Base-by-base conservation (phyloP, 2,329 filamentous ascomycete genomes). In the Aspergillus eucalypticola region DNA sequence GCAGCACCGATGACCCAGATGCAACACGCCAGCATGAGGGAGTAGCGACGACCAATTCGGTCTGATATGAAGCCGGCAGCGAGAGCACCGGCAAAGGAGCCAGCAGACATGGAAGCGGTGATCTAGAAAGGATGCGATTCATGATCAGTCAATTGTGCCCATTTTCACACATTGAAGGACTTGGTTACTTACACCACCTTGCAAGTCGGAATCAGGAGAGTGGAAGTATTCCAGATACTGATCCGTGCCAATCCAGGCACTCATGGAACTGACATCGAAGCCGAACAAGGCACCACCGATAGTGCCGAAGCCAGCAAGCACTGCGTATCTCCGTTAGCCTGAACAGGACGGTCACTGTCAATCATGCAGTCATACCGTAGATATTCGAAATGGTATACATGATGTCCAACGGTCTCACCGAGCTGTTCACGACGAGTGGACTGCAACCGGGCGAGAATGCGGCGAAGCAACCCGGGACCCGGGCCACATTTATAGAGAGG, bases 41-140 rank as follows among this genome's bases (percentile, higher is more conserved):
- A 75, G 13, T 70, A 75, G 55, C 82, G 71, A 56, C 76, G 75
- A 32, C 76, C 76, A 11, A 75, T 64, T 19, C 59, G 56, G 57
- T 78, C 76, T 1, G 75, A 76, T 23, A 77, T 53, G 4, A 66
- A 71, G 17, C 74, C 76, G n/a, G 75, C 74, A 23, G 62, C 66
- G 13, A 77, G 74, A 44, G 88, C 84, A 62, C 87, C 88, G 23
- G 88, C 73, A 78, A 86, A 90, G 0, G 88, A 90, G 35, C 89
- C 89, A 56, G 83, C 88, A 21, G 88, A 85, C 87, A 91, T 91
- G 52, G 87, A 79, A 21, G 89, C 88, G 0, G 86, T 88, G 69
- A 91, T 90, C 77, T 80, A 72, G 83, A 21, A 15, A 4, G 3
- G 25, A 17, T 15, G 1, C 23, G 19, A 3, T 2, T 17, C 4